phyloP scores from a whole-genome alignment of 345 rosid species.

The Combretum micranthum region DNA sequence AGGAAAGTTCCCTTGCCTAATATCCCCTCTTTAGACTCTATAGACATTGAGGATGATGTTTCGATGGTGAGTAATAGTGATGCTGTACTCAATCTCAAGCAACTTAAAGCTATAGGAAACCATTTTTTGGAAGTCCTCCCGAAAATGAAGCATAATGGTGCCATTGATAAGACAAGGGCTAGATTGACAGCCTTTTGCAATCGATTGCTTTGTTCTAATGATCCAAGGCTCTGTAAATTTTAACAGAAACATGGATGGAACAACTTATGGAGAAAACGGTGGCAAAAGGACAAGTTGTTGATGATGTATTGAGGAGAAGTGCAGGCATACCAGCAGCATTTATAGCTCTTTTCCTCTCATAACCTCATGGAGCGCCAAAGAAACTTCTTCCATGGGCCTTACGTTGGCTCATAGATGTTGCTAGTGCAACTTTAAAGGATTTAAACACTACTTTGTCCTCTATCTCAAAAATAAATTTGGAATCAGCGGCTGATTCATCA shows the following conservation, averaged over 20 bases:
- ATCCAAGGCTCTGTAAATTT: constrained; percentile 72
- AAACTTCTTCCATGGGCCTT: constrained; percentile 84
- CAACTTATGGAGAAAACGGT: constrained; percentile 90
- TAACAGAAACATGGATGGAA: constrained; percentile 93
- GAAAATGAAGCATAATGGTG: constrained; percentile 97
- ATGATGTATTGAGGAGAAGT: constrained; percentile 91
- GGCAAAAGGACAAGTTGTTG: constrained; percentile 84
- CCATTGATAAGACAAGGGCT: constrained; percentile 97
- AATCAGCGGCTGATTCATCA: constrained; percentile 19
- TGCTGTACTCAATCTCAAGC: constrained; percentile 64
- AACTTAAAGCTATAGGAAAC: constrained; percentile 78
- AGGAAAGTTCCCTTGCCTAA: constrained; percentile 82
- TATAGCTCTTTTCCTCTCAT: constrained; percentile 84
- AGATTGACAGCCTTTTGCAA: constrained; percentile 96
- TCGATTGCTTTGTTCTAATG: constrained; percentile 89
- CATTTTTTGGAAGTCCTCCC: constrained; percentile 94
- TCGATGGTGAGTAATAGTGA: constrained; percentile 20
- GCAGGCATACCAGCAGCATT: constrained; percentile 99
- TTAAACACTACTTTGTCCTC: constrained; percentile 18
- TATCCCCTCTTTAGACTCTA: constrained; percentile 30
- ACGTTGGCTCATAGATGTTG: constrained; percentile 78
- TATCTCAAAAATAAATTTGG: constrained; percentile 15
- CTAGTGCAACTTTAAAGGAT: constrained; percentile 43
- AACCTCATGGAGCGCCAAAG: constrained; percentile 93
- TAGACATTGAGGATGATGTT: constrained; percentile 30